Conservation (phyloP, 305 asterid species). For the Solanum aculeatissimum region DNA sequence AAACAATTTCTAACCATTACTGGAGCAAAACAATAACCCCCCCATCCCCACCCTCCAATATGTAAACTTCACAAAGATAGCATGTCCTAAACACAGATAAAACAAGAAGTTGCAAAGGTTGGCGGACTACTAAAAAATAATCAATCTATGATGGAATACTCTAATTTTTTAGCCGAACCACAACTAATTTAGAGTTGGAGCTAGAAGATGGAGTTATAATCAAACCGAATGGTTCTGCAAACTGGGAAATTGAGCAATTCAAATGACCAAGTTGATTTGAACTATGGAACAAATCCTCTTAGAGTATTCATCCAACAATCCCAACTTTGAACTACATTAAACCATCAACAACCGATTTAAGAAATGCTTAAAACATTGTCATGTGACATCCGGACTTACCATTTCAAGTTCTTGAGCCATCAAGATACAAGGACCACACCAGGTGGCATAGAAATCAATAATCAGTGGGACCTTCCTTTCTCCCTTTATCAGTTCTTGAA, state of each 20-base stretch:
- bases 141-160: neutral
- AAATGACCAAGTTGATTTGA: neutral
- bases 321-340: neutral
- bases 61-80: neutral
- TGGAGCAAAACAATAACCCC: neutral
- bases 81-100: neutral
- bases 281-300: neutral
- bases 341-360: neutral
- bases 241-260: neutral
- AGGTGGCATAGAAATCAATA: conserved; percentile 87
- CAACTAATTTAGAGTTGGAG: neutral
- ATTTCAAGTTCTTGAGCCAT: conserved; percentile 97
- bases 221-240: neutral
- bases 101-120: neutral
- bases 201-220: neutral
- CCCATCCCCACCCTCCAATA: neutral
- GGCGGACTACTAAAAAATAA: neutral
- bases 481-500: conserved; percentile 71
- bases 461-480: conserved; percentile 69
- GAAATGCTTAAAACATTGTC: neutral
- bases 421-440: conserved; percentile 97
- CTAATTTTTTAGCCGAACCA: neutral
- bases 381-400: conserved; percentile 22
- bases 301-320: neutral
- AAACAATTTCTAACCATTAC: neutral